Base-by-base conservation (phyloP, 768 basidiomycete genomes). In the Suillus discolor region DNA sequence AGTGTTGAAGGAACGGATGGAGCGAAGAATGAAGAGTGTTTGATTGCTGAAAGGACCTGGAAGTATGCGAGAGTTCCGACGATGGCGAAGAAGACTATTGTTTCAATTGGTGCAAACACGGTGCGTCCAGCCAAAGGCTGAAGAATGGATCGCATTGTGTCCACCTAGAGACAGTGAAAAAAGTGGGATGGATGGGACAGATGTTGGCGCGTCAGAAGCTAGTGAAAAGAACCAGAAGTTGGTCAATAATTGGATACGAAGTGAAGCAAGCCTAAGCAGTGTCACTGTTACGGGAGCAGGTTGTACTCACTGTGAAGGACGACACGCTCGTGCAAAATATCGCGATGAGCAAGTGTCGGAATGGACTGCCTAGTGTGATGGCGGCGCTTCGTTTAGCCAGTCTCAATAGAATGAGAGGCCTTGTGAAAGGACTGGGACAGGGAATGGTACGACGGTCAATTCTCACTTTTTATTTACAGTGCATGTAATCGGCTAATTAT, bases 11-110 rank as follows among this genome's bases (percentile, higher is more conserved):
- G 82, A 6, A 83, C 68, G 18, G 82, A 73, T 0, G 90, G 82
- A 1, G 87, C 87, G 63, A 95, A 85, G 78, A 95, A 90, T 28
- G 92, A 84, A 0, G 92, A 94, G 72, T 95, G 89, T 72, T 96
- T 96, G 73, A 99, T 92, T 62, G 92, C 92, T 64, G 87, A 87
- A 66, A 99, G 86, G 70, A 97, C 84, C 73, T 97, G 95, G 77
- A 99, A 97, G 78, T 99, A 99, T 57, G 94, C 92, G 61, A 99
- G 85, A 1, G 97, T 99, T 25, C 92, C 91, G 66, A 96, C 76
- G 72, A 96, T 87, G 76, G 89, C 93, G 81, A 94, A 91, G 75
- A 89, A 87, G 64, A 97, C 95, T 68, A 97, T 94, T 9, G 92
- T 91, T 73, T 98, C 96, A 68, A 94, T 92, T 59, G 92, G 92